Evolutionary conservation across 2,329 filamentous ascomycete genomes (phyloP).

Genomic region (Fusarium pseudocircinatum): DNA sequence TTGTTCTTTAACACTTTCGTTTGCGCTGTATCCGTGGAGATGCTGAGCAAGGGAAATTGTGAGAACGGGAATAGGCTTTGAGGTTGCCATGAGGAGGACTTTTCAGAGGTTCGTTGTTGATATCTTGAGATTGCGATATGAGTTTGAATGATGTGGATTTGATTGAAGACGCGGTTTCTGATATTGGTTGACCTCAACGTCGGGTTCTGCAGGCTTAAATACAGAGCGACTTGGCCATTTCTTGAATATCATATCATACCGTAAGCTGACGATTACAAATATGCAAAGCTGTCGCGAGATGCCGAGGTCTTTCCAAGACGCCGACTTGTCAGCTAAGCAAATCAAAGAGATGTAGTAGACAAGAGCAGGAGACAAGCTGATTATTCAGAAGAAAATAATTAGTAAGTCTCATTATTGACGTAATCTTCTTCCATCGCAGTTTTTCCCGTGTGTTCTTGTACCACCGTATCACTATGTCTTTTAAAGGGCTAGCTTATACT

Average conservation of each 20-base stretch:
- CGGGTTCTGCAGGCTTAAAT: rapidly evolving
- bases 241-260: rapidly evolving
- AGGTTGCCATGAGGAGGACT: neutral
- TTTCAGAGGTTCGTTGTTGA: rapidly evolving
- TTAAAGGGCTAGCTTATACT: neutral
- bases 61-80: neutral
- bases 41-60: slow-evolving; percentile 9
- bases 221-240: rapidly evolving
- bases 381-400: rapidly evolving
- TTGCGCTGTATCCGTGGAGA: neutral
- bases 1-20: neutral
- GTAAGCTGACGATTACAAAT: neutral
- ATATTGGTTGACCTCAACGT: rapidly evolving
- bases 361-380: rapidly evolving
- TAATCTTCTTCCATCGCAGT: rapidly evolving
- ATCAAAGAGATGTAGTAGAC: neutral
- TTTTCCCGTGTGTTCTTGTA: too few relatives aligned
- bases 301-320: neutral
- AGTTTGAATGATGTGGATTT: too few relatives aligned
- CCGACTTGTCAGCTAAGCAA: rapidly evolving
- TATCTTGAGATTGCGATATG: too few relatives aligned
- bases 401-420: neutral
- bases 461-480: neutral
- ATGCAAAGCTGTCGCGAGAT: neutral
- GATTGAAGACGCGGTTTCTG: rapidly evolving